Evolutionary conservation across 306 rosid species (phyloP).

Genomic region (Vicia sativa): DNA sequence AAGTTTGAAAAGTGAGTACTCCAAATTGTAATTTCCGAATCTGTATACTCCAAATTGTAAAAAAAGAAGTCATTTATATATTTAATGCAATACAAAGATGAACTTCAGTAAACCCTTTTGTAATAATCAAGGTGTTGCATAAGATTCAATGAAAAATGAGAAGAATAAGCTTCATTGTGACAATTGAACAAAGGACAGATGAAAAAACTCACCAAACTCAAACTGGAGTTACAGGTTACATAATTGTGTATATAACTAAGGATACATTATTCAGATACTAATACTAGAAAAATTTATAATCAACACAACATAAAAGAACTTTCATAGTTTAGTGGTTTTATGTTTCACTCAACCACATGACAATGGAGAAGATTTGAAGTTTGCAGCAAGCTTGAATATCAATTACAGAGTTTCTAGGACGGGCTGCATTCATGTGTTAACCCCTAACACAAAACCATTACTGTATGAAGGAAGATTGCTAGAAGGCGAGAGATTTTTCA

Average conservation of each 20-base stretch:
- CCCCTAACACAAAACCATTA: slow-evolving; percentile 67
- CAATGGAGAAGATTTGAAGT: slow-evolving; percentile 1
- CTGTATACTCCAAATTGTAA: too few relatives aligned
- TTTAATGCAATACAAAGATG: slow-evolving; percentile 8
- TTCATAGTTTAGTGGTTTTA: slow-evolving; percentile 2
- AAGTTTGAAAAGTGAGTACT: too few relatives aligned
- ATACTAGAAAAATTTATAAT: slow-evolving; percentile 3
- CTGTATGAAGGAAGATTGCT: slow-evolving; percentile 64
- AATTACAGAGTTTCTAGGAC: slow-evolving; percentile 11
- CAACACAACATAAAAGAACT: slow-evolving; percentile 28
- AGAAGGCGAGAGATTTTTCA: slow-evolving; percentile 52
- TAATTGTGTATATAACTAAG: background rate
- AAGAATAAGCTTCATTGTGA: slow-evolving; percentile 21
- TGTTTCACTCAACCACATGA: slow-evolving; percentile 15
- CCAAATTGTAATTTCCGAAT: too few relatives aligned
- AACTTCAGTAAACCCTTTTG: background rate
- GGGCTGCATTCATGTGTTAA: slow-evolving; percentile 49
- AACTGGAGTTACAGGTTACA: background rate
- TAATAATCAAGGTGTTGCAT: background rate
- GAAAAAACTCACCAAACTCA: background rate
- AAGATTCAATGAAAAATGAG: slow-evolving; percentile 29
- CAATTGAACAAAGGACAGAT: background rate
- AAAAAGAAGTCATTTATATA: background rate
- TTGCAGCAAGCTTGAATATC: slow-evolving; percentile 18
- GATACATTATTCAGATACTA: slow-evolving; percentile 14